Evolutionary conservation across 2,329 filamentous ascomycete species (phyloP).

Genomic region (Thermoascus crustaceus): DNA sequence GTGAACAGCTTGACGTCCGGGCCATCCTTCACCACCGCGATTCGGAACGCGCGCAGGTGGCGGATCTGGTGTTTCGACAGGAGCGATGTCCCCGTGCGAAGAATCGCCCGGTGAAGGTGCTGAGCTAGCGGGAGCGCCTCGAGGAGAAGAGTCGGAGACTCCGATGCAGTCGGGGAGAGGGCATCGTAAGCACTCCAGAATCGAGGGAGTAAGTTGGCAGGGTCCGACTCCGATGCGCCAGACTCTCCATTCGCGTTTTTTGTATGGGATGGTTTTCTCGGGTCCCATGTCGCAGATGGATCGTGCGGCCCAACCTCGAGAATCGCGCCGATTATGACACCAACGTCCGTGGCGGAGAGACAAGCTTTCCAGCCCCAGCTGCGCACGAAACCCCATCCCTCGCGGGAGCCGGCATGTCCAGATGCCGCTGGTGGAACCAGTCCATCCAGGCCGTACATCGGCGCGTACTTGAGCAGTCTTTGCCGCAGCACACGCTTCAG

Average conservation of each 20-base stretch:
- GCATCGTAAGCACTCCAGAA: slow-evolving; percentile 56
- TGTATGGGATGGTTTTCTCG: slow-evolving; percentile 18
- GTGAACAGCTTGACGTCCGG: slow-evolving; percentile 87
- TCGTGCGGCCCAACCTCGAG: slow-evolving; percentile 67
- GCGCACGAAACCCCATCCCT: slow-evolving; percentile 93
- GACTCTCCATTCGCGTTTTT: slow-evolving; percentile 13
- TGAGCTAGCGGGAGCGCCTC: slow-evolving; percentile 76
- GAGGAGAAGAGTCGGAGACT: slow-evolving; percentile 50
- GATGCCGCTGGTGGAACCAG: slow-evolving; percentile 74
- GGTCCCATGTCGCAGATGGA: slow-evolving; percentile 25
- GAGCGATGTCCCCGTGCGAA: slow-evolving; percentile 81
- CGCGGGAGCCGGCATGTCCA: slow-evolving; percentile 64
- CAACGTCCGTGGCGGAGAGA: slow-evolving; percentile 84
- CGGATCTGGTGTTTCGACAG: slow-evolving; percentile 92
- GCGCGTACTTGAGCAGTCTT: slow-evolving; percentile 83
- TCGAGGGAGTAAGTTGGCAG: slow-evolving; percentile 33
- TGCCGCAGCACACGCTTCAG: slow-evolving; percentile 79
- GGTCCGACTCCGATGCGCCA: slow-evolving; percentile 18
- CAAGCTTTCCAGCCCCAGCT: slow-evolving; percentile 98
- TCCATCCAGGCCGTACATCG: slow-evolving; percentile 86
- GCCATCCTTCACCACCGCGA: slow-evolving; percentile 92
- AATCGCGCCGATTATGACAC: slow-evolving; percentile 84
- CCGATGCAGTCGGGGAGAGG: slow-evolving; percentile 38
- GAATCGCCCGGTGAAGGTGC: slow-evolving; percentile 82
- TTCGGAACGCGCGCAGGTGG: slow-evolving; percentile 83